phyloP scores from a whole-genome alignment of 2,329 filamentous ascomycete genomes.

The Cladosporium sp. region DNA sequence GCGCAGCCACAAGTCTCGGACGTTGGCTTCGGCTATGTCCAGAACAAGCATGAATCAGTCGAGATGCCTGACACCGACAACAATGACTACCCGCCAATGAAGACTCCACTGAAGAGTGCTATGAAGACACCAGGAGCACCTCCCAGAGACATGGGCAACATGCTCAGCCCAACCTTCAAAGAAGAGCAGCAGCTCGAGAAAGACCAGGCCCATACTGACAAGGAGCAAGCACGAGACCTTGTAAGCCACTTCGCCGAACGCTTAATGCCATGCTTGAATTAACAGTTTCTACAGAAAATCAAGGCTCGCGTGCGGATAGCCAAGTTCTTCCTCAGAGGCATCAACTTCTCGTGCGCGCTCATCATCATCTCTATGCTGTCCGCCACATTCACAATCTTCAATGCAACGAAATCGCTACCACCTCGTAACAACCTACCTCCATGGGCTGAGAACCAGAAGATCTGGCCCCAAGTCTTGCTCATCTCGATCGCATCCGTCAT shows the following conservation, averaged over 20 bases:
- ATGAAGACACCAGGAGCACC: conserved; percentile 84
- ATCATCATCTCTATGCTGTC: conserved; percentile 91
- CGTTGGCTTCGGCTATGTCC: conserved; percentile 90
- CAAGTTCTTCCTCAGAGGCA: conserved; percentile 89
- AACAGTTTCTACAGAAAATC: conserved; percentile 68
- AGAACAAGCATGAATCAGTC: conserved; percentile 56
- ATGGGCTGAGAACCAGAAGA: conserved; percentile 76
- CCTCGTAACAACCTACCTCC: conserved; percentile 76
- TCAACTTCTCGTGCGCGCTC: conserved; percentile 95
- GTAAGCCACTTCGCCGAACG: conserved; percentile 56
- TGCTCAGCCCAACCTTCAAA: conserved; percentile 87
- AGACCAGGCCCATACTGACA: conserved; percentile 76
- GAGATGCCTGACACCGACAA: conserved; percentile 55
- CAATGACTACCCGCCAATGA: conserved; percentile 63
- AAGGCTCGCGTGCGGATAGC: conserved; percentile 89
- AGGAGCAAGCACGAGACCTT: conserved; percentile 82
- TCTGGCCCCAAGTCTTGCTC: conserved; percentile 88
- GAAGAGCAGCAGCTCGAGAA: conserved; percentile 80
- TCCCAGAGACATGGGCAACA: conserved; percentile 67
- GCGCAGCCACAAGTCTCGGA: conserved; percentile 74
- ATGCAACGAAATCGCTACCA: conserved; percentile 74
- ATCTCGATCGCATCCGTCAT: conserved; percentile 79
- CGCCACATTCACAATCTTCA: conserved; percentile 89
- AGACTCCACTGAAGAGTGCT: conserved; percentile 80
- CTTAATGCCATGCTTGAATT: conserved; percentile 26